Base-by-base conservation (phyloP, 2,329 filamentous ascomycete species). In the Metarhizium sp. region DNA sequence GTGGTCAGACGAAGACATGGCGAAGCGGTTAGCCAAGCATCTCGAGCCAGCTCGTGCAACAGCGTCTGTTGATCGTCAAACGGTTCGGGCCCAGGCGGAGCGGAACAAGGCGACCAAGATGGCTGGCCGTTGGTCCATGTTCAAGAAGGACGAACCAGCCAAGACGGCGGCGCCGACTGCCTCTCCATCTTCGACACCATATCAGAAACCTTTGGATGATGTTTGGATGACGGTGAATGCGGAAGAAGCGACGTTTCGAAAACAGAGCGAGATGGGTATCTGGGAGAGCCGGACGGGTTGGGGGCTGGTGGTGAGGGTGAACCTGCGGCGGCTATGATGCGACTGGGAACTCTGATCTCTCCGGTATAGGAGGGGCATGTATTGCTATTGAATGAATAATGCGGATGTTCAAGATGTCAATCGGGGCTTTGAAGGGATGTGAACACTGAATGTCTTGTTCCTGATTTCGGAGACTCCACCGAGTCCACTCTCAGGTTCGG, bases 251-350 rank as follows among this genome's bases (percentile, higher is more conserved):
- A 75, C 76, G 0, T 80, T 82, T 55, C 64, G 78, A n/a, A 63
- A 63, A 49, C 73, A 79, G 64, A 81, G 78, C 25, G 75, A 73
- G 14, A 69, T 81, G 61, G 78, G 78, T 0, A 64, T 82, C 1
- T 77, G 74, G 71, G 78, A 81, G 62, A 77, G 75, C 36, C 67
- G 67, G 58, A 73, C 70, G 2, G 79, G 78, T 2, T 81, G 73
- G 70, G 78, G 72, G 0, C 66, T 82, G 34, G 73, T 79, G 14
- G 69, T 79, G 25, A 46, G 55, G 20, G 47, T 56, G 51, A n/a
- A 2, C 30, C 52, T 56, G 42, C 51, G 50, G 34, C 42, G 42
- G n/a, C 6, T 20, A 45, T 25, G 18, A 45, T 45, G 8, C 16
- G 18, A 45, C n/a, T 20, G 18, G 16, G 18, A 34, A 34, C 32